A percentile compares a stretch with the other conserved stretches of the same genome.
Conservation (phyloP, 2,329 filamentous ascomycete species). For the Fusarium marasasianum region DNA sequence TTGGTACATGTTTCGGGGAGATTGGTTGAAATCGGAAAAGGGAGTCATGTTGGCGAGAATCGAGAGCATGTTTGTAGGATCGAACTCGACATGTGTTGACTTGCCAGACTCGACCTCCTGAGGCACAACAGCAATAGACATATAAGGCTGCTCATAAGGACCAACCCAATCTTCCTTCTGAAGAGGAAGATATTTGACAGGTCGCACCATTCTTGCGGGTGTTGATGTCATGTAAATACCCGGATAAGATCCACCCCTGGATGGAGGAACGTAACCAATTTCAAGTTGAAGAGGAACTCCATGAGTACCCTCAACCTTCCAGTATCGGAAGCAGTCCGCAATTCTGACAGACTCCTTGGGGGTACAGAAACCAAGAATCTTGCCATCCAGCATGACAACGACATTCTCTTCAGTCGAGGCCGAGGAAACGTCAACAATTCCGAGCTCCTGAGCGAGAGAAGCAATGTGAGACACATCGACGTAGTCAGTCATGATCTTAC, state of each 20-base stretch:
- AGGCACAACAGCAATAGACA: conserved; percentile 95
- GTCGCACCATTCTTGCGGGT: conserved; percentile 85
- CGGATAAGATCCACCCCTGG: conserved; percentile 92
- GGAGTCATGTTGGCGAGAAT: conserved; percentile 99
- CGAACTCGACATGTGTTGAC: conserved; percentile 92
- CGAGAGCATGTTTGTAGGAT: conserved; percentile 95
- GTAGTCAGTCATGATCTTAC: conserved; percentile 81
- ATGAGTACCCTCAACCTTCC: conserved; percentile 91
- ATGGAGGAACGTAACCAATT: conserved; percentile 89
- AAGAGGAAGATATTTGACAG: conserved; percentile 90
- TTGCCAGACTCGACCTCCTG: conserved; percentile 87
- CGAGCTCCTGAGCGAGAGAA: conserved; percentile 78
- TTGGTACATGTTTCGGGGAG: conserved; percentile 98
- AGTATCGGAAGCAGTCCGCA: conserved; percentile 87
- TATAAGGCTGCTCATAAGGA: conserved; percentile 95
- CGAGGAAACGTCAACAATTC: conserved; percentile 78
- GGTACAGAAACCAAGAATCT: conserved; percentile 88
- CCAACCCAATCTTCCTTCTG: conserved; percentile 89
- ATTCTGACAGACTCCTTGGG: conserved; percentile 84
- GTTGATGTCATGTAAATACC: conserved; percentile 94
- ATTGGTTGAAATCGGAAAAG: conserved; percentile 99
- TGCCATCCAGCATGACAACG: conserved; percentile 88
- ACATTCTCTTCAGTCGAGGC: conserved; percentile 85
- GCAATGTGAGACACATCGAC: conserved; percentile 81
- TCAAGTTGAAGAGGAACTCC: conserved; percentile 85